Conservation (phyloP, 2,329 filamentous ascomycete species). For the Scopulariopsis brevicaulis region DNA sequence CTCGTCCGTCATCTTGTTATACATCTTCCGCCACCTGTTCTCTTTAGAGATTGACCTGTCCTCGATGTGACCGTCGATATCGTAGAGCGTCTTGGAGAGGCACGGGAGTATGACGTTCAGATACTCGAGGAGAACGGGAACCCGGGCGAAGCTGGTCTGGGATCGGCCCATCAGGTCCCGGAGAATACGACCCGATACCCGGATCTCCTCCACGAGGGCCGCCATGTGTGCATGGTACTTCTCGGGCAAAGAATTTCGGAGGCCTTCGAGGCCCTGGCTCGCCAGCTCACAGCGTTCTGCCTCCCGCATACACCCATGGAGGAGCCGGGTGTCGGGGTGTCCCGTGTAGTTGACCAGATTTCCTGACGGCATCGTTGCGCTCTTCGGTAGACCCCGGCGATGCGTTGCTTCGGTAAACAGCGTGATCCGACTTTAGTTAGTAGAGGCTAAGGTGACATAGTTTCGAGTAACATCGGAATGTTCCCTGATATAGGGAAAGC, state of each 20-base stretch:
- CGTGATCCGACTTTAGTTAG: not conserved
- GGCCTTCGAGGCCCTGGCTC: constrained; percentile 32
- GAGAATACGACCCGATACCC: constrained; percentile 29
- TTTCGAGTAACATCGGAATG: not conserved
- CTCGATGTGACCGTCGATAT: constrained; percentile 40
- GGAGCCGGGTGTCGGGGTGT: constrained; percentile 17
- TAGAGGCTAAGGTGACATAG: not conserved
- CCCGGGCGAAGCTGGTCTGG: constrained; percentile 35
- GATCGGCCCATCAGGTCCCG: constrained; percentile 43
- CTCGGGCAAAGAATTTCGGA: constrained; percentile 31
- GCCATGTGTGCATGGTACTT: constrained; percentile 33
- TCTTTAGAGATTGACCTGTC: constrained; percentile 34
- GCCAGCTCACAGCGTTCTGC: constrained; percentile 39
- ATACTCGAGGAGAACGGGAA: constrained; percentile 40
- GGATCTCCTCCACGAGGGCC: constrained; percentile 34
- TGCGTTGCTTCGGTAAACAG: not conserved
- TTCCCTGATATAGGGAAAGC: not conserved
- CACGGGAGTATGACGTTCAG: constrained; percentile 46
- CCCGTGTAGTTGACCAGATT: not conserved
- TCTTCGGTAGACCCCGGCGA: not conserved
- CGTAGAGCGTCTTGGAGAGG: constrained; percentile 36
- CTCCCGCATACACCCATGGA: constrained; percentile 42
- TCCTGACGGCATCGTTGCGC: not conserved
- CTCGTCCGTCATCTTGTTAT: constrained; percentile 41
- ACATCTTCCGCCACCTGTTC: constrained; percentile 47